Evolutionary conservation across 1,284 basidiomycete genomes (phyloP).

Genomic region (Ceratobasidium sp.): DNA sequence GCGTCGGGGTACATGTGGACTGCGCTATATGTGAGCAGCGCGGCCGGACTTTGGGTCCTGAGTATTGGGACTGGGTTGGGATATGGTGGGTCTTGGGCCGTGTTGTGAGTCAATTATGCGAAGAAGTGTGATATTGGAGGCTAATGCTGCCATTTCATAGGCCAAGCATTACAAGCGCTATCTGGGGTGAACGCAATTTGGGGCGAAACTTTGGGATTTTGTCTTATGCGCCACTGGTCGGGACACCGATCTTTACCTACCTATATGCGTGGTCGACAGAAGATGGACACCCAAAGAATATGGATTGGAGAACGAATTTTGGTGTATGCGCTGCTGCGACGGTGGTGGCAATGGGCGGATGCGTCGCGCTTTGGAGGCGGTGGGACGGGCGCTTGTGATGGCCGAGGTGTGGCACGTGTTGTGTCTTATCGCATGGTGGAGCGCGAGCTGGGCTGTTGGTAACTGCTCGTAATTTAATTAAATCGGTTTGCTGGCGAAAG

Average conservation of each 20-base stretch:
- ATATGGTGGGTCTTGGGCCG: slow-evolving; percentile 72
- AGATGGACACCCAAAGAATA: slow-evolving; percentile 2
- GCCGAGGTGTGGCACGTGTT: slow-evolving; percentile 22
- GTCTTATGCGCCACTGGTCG: slow-evolving; percentile 73
- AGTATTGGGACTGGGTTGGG: slow-evolving; percentile 69
- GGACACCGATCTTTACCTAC: slow-evolving; percentile 76
- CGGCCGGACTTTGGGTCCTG: slow-evolving; percentile 64
- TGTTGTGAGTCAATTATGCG: slow-evolving; percentile 59
- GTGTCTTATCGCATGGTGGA: not conserved
- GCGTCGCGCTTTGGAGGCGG: slow-evolving; percentile 62
- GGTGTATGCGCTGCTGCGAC: slow-evolving; percentile 57
- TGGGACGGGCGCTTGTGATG: slow-evolving; percentile 64
- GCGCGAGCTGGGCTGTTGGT: not conserved
- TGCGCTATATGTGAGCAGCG: slow-evolving; percentile 56
- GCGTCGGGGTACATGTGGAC: slow-evolving; percentile 62
- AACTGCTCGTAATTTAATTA: not conserved
- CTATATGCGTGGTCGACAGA: slow-evolving; percentile 66
- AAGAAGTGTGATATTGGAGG: slow-evolving; percentile 39
- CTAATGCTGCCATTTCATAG: too few species aligned
- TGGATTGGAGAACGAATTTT: slow-evolving; percentile 67
- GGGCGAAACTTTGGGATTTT: slow-evolving; percentile 78
- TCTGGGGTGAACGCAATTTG: slow-evolving; percentile 70
- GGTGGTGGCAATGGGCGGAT: slow-evolving; percentile 53
- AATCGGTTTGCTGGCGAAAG: not conserved
- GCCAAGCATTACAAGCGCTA: slow-evolving; percentile 48